phyloP scores from a whole-genome alignment of 23 red algal species.

The Agarophyton chilense region DNA sequence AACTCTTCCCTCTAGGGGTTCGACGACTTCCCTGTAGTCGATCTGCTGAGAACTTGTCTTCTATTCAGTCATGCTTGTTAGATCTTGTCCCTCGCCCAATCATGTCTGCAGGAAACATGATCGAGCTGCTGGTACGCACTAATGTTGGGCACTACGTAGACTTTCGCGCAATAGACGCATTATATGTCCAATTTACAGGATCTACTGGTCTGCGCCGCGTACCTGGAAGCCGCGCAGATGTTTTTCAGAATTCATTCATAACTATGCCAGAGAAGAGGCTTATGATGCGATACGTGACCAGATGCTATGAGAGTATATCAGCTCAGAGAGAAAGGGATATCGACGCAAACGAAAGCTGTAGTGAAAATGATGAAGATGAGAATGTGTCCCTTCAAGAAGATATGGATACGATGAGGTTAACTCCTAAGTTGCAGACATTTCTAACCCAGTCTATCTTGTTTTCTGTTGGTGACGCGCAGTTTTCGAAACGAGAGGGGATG shows the following conservation, averaged over 20 bases:
- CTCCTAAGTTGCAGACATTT: conserved; percentile 28
- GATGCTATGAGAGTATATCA: background rate
- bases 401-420: conserved; percentile 37
- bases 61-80: background rate
- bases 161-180: conserved; percentile 53
- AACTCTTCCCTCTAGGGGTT: background rate
- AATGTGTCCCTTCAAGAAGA: conserved; percentile 25
- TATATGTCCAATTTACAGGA: conserved; percentile 35
- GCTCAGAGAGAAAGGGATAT: background rate
- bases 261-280: conserved; percentile 39
- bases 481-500: conserved; percentile 24
- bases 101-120: conserved; percentile 31
- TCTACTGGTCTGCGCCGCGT: conserved; percentile 38
- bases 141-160: conserved; percentile 60
- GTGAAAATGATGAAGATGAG: background rate
- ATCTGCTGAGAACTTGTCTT: background rate
- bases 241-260: conserved; percentile 54
- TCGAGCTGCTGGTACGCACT: conserved; percentile 37
- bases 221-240: conserved; percentile 50
- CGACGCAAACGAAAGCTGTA: background rate
- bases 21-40: background rate
- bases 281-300: conserved; percentile 58
- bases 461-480: background rate
- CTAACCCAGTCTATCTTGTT: conserved; percentile 39
- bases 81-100: conserved; percentile 53